phyloP scores from a whole-genome alignment of 129 eudicot species.

The Pittosporum tobira region DNA sequence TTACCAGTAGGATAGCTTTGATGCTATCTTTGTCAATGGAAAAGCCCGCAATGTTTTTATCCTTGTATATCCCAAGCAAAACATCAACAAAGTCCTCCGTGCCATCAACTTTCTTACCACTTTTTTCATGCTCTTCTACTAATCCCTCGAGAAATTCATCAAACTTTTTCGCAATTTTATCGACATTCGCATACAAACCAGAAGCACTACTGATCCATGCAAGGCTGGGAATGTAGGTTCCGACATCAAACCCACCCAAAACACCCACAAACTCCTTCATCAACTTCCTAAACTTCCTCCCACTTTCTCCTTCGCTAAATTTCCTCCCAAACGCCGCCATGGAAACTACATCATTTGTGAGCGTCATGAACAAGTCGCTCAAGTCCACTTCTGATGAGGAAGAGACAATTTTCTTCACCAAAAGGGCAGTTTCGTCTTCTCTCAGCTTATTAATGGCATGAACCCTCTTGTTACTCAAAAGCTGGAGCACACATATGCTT shows the following conservation, averaged over 20 bases:
- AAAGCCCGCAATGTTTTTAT: neutral
- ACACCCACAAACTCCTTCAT: constrained; percentile 22
- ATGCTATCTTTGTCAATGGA: constrained; percentile 16
- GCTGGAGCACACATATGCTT: constrained; percentile 47
- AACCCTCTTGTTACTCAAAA: constrained; percentile 49
- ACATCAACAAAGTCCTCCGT: constrained; percentile 33
- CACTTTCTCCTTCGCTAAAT: constrained; percentile 24
- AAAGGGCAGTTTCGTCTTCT: constrained; percentile 33
- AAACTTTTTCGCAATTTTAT: constrained; percentile 11
- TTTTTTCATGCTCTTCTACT: constrained; percentile 23
- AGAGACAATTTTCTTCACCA: constrained; percentile 27
- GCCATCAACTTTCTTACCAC: neutral
- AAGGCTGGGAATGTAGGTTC: constrained; percentile 31
- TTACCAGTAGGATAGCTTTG: constrained; percentile 40
- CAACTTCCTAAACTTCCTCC: constrained; percentile 24
- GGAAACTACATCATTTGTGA: constrained; percentile 35
- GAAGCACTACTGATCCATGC: constrained; percentile 25
- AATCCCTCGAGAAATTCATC: constrained; percentile 26
- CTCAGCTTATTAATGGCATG: constrained; percentile 29
- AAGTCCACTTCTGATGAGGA: constrained; percentile 23
- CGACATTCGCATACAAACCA: constrained; percentile 20
- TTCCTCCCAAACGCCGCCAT: constrained; percentile 54
- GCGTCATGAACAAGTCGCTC: constrained; percentile 25
- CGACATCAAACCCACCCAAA: constrained; percentile 28
- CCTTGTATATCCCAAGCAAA: constrained; percentile 26